These are phyloP conservation scores for Leucocoprinus leucothites DNA, from an alignment of 768 basidiomycete genomes.

Conservation along the genomic window DNA sequence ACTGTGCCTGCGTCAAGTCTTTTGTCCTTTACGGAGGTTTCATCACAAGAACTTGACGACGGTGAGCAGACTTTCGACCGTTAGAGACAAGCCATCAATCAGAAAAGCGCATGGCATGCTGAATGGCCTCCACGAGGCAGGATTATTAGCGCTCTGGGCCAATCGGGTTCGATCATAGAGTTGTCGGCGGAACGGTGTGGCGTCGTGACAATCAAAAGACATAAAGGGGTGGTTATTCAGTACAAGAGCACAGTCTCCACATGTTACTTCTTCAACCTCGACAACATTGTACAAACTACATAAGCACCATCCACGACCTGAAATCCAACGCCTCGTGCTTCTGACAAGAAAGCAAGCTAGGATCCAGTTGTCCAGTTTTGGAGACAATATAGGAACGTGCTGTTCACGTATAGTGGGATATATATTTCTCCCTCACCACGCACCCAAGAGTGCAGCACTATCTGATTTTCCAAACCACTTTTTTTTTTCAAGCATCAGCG, in stretches of 20 bases:
- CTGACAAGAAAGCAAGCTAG: not conserved
- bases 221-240: slow-evolving; percentile 9
- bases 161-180: slow-evolving; percentile 4
- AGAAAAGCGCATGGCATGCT: not conserved
- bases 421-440: not conserved
- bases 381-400: slow-evolving; percentile 2
- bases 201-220: slow-evolving; percentile 13
- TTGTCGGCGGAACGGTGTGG: slow-evolving; percentile 9
- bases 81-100: slow-evolving; percentile 1
- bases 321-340: not conserved
- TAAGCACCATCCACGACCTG: not conserved
- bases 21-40: not conserved
- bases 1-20: not conserved
- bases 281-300: not conserved
- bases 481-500: not conserved
- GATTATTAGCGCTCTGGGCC: not conserved
- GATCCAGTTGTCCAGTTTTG: not conserved
- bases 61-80: not conserved
- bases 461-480: not conserved
- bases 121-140: not conserved
- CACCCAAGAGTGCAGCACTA: not conserved
- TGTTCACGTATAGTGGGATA: slow-evolving; percentile 8
- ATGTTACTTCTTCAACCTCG: slow-evolving; percentile 4
- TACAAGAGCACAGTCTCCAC: slow-evolving; percentile 7
- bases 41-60: not conserved